Evolutionary conservation across 1,139 yeast genomes (phyloP).

Genomic region (Pichia sp.): DNA sequence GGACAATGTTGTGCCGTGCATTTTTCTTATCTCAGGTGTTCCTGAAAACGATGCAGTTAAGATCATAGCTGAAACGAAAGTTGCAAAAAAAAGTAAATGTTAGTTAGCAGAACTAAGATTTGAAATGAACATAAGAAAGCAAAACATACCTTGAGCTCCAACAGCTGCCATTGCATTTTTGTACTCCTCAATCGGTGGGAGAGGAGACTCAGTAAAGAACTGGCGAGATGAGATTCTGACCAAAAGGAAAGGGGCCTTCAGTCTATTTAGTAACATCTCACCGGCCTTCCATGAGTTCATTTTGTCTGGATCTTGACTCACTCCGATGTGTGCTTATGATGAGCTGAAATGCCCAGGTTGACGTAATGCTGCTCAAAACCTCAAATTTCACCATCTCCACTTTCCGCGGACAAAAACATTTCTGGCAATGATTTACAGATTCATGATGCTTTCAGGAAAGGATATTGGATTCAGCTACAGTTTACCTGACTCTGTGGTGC

Average conservation of each 20-base stretch:
- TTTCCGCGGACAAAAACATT: background rate
- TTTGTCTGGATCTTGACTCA: background rate
- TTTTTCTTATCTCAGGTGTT: constrained; percentile 23
- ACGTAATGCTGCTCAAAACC: background rate
- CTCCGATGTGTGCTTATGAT: background rate
- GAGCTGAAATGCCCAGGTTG: background rate
- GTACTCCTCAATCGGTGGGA: constrained; percentile 26
- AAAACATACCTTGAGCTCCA: constrained; percentile 31
- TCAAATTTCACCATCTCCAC: background rate
- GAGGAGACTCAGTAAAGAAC: constrained; percentile 18
- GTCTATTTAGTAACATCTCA: background rate
- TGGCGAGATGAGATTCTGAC: constrained; percentile 2
- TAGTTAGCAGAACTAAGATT: background rate
- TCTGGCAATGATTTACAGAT: background rate
- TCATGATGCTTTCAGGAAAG: background rate
- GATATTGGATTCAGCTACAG: too few relatives aligned
- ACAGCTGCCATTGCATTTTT: constrained; percentile 33
- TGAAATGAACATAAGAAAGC: background rate
- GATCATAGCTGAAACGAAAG: constrained; percentile 35
- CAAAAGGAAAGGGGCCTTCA: background rate
- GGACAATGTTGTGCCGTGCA: constrained; percentile 75
- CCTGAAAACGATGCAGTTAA: constrained; percentile 34
- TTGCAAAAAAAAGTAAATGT: background rate
- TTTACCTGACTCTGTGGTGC: background rate
- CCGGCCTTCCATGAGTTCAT: background rate